Base-by-base conservation (phyloP, 768 basidiomycete genomes). In the Lyophyllum atratum region DNA sequence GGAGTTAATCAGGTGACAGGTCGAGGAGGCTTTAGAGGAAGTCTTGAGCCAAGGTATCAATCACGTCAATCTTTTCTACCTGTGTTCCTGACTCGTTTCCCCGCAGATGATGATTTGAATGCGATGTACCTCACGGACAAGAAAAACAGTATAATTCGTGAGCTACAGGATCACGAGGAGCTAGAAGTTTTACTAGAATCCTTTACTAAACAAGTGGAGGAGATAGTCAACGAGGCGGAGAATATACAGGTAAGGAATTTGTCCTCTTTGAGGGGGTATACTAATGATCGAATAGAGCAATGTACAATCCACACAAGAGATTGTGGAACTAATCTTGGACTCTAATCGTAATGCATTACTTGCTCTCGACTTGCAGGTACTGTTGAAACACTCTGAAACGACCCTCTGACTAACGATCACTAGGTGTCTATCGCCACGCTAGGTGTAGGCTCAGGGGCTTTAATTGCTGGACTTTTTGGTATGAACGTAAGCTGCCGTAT, bases 221-320 rank as follows among this genome's bases (percentile, higher is more conserved):
- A 97, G 76, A 92, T 97, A 50, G 93, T 95, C 4, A 95, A 90
- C 60, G 95, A 98, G 72, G 89, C 92, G 4, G 91, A 93, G 68
- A 93, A 82, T 58, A 93, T 89, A 4, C 86, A 93, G 68, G 92
- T 92, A 65, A 54, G 77, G 68, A 31, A 45, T 45, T 50, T 22
- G 26, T 26, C n/a, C 25, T 3, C 7, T 45, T 14, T 31, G 7
- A 7, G 52, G 25, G 37, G 1, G 15, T 19, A 45, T 43, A n/a
- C 40, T 63, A 3, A 61, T 33, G 28, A 7, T 42, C 22, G n/a
- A 31, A 45, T 60, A 93, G 93, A 85, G 81, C 53, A 98, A 98
- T 68, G 92, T 98, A 37, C 91, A 95, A 73, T 94, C 95, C 12
- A 98, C 96, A 0, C 96, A 98, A 76, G 96, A 98, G 74, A 98